Evolutionary conservation across 2,329 filamentous ascomycete genomes (phyloP), one percentile per base, ranked within the genome.

Genomic region (Colletotrichum brevisporum): DNA sequence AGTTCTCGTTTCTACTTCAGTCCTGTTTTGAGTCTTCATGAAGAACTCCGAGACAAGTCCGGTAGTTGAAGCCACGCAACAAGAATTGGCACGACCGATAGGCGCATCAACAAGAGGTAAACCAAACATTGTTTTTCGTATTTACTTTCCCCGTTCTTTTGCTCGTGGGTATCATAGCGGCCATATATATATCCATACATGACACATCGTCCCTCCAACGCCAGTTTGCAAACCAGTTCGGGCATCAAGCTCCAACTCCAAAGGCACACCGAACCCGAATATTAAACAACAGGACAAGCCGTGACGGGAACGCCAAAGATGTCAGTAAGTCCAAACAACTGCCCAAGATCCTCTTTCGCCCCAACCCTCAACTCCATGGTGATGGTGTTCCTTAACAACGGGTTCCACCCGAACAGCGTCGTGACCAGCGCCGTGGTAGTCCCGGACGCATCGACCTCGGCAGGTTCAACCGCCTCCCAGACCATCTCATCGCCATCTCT

Each of bases 281-380:
- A 6, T 24, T 21, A 43, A 16, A 16, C 9, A 41, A 16, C 45
- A 4, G 24, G 50, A 3, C 67, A 69, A 6, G 9, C 8, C 15
- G 24, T 31, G 2, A 66, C 31, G 3, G 76, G 75, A 43, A 77
- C 62, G 5, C 75, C 76, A 15, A 75, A 41, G 3, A 77, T 45
- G 18, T 53, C 51, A 10, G 72, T 68, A 55, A 77, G 51, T 2
- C 76, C 76, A 66, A 75, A 74, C 2, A 71, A 51, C 26, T 70
- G 72, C 1, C 76, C 76, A 63, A 67, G 24, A 2, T 26, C 50
- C 67, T 78, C 77, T 4, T 70, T 71, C 5, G 74, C 73, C 1
- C 71, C 72, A 27, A 76, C 72, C 36, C 64, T 70, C 21, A 78
- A 60, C 24, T 70, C 67, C 21, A 67, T 27, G 16, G 45, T 70